Conservation (phyloP, 148 eudicot genomes). For the Fagopyrum tataricum region DNA sequence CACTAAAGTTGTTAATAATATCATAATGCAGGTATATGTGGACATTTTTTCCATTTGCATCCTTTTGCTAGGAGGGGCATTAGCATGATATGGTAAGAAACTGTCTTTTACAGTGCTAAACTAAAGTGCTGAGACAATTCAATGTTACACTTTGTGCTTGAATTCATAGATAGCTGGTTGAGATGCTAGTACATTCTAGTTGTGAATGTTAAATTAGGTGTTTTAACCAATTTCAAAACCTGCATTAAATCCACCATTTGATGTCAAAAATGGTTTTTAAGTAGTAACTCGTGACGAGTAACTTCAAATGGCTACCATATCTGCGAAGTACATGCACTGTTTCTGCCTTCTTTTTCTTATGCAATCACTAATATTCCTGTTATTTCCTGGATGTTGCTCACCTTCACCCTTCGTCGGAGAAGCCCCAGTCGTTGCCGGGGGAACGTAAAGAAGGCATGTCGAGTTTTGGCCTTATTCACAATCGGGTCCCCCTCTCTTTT, state of each 20-base stretch:
- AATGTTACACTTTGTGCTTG: neutral
- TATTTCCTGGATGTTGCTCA: slow-evolving; percentile 9
- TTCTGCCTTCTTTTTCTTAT: neutral
- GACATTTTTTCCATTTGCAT: slow-evolving; percentile 50
- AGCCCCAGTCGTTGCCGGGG: too few relatives aligned
- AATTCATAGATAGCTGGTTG: neutral
- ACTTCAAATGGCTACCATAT: neutral
- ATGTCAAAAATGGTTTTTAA: neutral
- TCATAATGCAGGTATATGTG: slow-evolving; percentile 71
- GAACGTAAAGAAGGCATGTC: too few relatives aligned
- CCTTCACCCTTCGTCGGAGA: too few relatives aligned
- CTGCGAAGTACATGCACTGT: neutral
- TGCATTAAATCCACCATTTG: neutral
- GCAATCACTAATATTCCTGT: neutral
- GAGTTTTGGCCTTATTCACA: too few relatives aligned
- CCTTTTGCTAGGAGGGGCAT: slow-evolving; percentile 76
- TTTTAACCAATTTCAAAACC: neutral
- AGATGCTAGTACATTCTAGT: neutral
- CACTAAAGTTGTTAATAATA: neutral
- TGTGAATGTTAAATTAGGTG: neutral
- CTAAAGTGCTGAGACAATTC: neutral
- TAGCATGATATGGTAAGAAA: slow-evolving; percentile 82
- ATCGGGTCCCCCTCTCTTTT: too few relatives aligned
- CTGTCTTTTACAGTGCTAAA: slow-evolving; percentile 6
- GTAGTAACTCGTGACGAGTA: neutral